Base-by-base conservation (phyloP, 2,329 filamentous ascomycete genomes). In the Colletotrichum sp. region DNA sequence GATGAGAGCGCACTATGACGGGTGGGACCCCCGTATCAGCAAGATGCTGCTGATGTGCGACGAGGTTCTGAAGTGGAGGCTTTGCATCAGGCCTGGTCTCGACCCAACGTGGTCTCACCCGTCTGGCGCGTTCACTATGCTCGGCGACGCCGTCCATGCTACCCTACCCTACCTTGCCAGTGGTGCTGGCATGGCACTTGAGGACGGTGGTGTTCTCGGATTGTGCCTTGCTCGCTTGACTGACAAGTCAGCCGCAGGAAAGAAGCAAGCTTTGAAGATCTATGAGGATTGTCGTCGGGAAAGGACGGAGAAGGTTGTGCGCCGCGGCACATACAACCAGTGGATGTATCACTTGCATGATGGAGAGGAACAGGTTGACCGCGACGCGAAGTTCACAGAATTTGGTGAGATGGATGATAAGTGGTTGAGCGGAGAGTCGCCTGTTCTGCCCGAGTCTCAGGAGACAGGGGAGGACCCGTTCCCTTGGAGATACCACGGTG, bases 101-200 rank as follows among this genome's bases (percentile, higher is more conserved):
- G 82, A 84, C n/a, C 82, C 82, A 8, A 80, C 81, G 2, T 93
- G 92, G 92, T 90, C 86, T 0, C 88, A 93, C 77, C 82, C 87
- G 0, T 89, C 86, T 0, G 91, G 88, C 0, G 84, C 89, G 0
- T 92, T 92, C 78, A 89, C 90, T 0, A 87, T 93, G 79, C 84
- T 93, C 0, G 92, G 92, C 0, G 92, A 94, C 78, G 90, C 92
- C 1, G 91, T 91, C 3, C 92, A 94, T 77, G 91, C 92, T 1
- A 93, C 91, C 0, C 84, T 94, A 0, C 92, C 92, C 0, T 94
- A 94, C 79, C 84, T 92, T 0, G 90, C 90, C 3, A 81, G 75
- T 38, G 87, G 90, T 3, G 91, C 90, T 0, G 90, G 90, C 3
- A 92, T 92, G 90, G 88, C 89, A 6, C 84, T 93, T 2, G 91